Base-by-base conservation (phyloP, 2,329 filamentous ascomycete species). In the Microsporum canis region DNA sequence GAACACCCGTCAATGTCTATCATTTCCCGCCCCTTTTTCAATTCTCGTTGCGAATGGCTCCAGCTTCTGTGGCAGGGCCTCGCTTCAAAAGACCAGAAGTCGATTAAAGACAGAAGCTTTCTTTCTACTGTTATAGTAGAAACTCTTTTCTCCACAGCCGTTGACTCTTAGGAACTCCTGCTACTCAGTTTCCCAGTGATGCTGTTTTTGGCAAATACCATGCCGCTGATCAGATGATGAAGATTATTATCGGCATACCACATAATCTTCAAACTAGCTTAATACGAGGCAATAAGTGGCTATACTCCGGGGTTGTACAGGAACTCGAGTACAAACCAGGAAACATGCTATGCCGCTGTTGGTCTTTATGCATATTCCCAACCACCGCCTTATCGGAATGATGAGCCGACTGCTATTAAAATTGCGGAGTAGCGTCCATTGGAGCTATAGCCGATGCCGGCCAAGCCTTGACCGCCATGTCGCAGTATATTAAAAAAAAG, bases 101-200 rank as follows among this genome's bases (percentile, higher is more conserved):
- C 33, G 27, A 33, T n/a, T 31, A 33, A 53, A 53, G 27, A 3
- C 31, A 34, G 29, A 53, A 53, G 29, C 27, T 34, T 31, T 53
- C 27, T 53, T 49, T 49, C 45, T 29, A 53, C 49, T 6, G 5
- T 53, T 27, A n/a, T 6, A 12, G 27, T 31, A 53, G 29, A 34
- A 53, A 53, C 49, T 53, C 29, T 53, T 53, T 53, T 53, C 49
- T 53, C 49, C 49, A 53, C 49, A 53, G 49, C 29, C 29, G 49
- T 33, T 53, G 49, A n/a, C 43, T 47, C 43, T 36, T n/a, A 53
- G 27, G 49, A 33, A 53, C 23, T 51, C 45, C 39, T 43, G 45
- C 27, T 29, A 23, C 17, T 23, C 17, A 29, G 45, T 51, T 33
- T 12, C 47, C 10, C 29, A 51, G 29, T 27, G 41, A 23, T 27